Evolutionary conservation across 2,329 filamentous ascomycete species (phyloP).

Genomic region (Leptosphaerulina australis): DNA sequence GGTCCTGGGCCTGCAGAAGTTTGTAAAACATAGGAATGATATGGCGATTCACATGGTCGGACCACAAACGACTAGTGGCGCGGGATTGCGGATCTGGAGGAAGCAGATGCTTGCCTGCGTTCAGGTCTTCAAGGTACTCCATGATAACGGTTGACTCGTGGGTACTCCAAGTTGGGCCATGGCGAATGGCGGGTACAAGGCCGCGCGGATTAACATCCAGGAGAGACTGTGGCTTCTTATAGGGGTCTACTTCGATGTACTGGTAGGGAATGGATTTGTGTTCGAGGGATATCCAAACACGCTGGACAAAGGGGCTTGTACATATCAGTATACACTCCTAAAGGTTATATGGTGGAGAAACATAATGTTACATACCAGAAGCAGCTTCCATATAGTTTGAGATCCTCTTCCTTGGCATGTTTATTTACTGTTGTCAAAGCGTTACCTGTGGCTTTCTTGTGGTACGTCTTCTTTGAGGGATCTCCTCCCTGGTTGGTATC

Average conservation of each 20-base stretch:
- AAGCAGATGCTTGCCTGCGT: constrained; percentile 64
- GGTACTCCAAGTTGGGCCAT: constrained; percentile 77
- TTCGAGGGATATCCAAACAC: constrained; percentile 88
- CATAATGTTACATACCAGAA: constrained; percentile 67
- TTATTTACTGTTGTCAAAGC: constrained; percentile 72
- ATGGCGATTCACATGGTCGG: constrained; percentile 78
- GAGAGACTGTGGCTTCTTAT: constrained; percentile 71
- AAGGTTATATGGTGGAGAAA: constrained; percentile 17
- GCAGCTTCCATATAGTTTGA: constrained; percentile 82
- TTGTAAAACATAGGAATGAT: constrained; percentile 79
- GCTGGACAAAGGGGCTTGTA: constrained; percentile 77
- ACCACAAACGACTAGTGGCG: constrained; percentile 79
- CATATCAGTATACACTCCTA: constrained; percentile 1
- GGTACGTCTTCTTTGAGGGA: constrained; percentile 65
- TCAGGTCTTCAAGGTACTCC: constrained; percentile 86
- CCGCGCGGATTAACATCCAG: constrained; percentile 78
- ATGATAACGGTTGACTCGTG: constrained; percentile 82
- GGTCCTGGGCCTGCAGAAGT: constrained; percentile 70
- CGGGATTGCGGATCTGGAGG: constrained; percentile 70
- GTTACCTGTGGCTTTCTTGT: constrained; percentile 73
- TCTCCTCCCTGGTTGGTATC: constrained; percentile 58
- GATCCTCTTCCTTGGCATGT: constrained; percentile 70
- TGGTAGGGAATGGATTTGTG: constrained; percentile 79
- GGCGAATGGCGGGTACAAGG: constrained; percentile 75
- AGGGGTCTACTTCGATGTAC: constrained; percentile 85